phyloP scores from a whole-genome alignment of 108 stramenopile genomes.

The Pseudonitzschia multiseries region DNA sequence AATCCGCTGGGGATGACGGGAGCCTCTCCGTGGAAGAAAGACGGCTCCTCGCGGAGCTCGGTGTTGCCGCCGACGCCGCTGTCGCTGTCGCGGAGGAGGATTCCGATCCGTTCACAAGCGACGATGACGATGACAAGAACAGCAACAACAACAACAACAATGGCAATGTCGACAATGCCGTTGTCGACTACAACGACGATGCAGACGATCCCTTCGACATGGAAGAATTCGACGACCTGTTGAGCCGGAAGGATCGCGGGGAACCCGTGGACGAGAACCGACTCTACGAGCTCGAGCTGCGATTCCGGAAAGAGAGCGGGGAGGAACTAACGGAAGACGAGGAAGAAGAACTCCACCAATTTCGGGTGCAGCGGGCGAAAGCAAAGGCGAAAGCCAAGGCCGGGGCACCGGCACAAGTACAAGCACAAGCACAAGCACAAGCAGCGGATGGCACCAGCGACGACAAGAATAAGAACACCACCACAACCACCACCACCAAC shows the following conservation, averaged over 20 bases:
- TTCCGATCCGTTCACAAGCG: too few species aligned
- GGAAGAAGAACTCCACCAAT: not conserved
- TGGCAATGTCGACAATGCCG: too few species aligned
- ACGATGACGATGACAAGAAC: too few species aligned
- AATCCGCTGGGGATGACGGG: too few species aligned
- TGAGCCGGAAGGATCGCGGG: constrained; percentile 12
- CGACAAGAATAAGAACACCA: not conserved
- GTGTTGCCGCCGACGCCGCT: too few species aligned
- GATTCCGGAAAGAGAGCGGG: constrained; percentile 1
- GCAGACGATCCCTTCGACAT: constrained; percentile 5
- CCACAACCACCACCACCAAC: not conserved
- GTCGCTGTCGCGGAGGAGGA: too few species aligned
- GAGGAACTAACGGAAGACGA: not conserved
- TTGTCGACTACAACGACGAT: too few species aligned
- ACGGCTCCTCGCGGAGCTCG: too few species aligned
- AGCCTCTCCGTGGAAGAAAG: too few species aligned
- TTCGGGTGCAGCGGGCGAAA: not conserved
- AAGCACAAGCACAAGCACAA: too few species aligned
- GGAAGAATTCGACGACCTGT: constrained; percentile 21
- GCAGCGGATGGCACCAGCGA: not conserved
- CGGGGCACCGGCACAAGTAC: not conserved
- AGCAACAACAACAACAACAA: too few species aligned
- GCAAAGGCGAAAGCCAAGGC: too few species aligned
- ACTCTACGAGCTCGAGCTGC: not conserved
- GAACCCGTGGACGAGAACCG: constrained; percentile 7